These are phyloP conservation scores for Sordariomycetes sp. DNA, from an alignment of 2,329 filamentous ascomycete genomes.

Conservation along the genomic window DNA sequence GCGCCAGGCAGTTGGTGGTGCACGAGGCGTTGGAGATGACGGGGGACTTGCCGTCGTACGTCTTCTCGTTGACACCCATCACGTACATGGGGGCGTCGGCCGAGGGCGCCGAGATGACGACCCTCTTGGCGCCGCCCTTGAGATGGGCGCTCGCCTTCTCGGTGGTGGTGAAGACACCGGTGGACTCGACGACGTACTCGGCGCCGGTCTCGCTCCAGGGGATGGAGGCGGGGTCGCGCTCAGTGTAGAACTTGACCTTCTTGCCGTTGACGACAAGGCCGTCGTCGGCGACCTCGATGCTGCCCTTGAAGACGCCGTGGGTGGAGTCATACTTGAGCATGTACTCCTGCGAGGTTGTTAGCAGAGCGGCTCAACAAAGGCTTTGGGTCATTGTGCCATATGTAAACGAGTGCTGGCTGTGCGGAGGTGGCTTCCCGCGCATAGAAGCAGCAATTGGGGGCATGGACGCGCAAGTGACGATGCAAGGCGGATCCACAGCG, in stretches of 20 bases:
- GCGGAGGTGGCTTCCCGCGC: no score
- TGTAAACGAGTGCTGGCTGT: no score
- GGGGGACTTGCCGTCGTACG: slow-evolving; percentile 71
- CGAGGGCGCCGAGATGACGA: slow-evolving; percentile 83
- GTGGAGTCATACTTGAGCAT: slow-evolving; percentile 99
- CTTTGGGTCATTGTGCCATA: no score
- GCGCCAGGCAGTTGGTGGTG: slow-evolving; percentile 99
- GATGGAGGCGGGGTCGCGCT: slow-evolving; percentile 58
- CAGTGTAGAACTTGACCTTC: slow-evolving; percentile 34
- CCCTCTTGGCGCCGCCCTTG: slow-evolving; percentile 97
- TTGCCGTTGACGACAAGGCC: slow-evolving; percentile 88
- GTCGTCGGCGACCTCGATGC: slow-evolving; percentile 59
- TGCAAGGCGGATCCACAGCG: no score
- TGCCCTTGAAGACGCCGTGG: slow-evolving; percentile 94
- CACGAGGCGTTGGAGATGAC: slow-evolving; percentile 99
- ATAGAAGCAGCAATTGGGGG: no score
- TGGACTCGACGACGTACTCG: slow-evolving; percentile 58
- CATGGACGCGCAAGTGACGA: no score
- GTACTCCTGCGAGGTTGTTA: slow-evolving; percentile 57
- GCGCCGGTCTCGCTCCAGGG: slow-evolving; percentile 83
- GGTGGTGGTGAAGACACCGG: slow-evolving; percentile 81
- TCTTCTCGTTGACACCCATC: slow-evolving; percentile 96
- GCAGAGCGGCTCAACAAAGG: no score
- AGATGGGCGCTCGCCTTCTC: slow-evolving; percentile 93
- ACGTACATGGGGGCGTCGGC: slow-evolving; percentile 99